phyloP scores from a whole-genome alignment of 2,329 filamentous ascomycete genomes.

The Colletotrichum abscissum region DNA sequence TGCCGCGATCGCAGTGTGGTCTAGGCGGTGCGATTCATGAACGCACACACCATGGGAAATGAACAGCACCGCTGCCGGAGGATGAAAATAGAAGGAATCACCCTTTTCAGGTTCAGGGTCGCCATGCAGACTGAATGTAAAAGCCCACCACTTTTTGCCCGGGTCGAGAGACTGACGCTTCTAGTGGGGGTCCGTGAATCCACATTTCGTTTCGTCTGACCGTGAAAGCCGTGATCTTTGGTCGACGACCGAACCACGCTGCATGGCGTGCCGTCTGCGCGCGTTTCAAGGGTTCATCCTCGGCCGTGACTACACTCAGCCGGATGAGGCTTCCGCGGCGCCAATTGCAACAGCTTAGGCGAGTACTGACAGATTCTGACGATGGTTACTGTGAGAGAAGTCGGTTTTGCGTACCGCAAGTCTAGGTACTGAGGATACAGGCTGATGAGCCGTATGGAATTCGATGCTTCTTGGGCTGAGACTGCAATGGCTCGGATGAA shows the following conservation, averaged over 20 bases:
- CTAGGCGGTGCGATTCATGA: not conserved
- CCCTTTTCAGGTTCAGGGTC: not conserved
- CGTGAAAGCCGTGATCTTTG: not conserved
- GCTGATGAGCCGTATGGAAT: conserved; percentile 9
- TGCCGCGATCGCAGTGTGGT: not conserved
- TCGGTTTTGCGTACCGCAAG: conserved; percentile 12
- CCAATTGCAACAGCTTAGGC: not conserved
- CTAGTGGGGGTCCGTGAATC: conserved; percentile 14
- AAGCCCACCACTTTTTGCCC: not conserved
- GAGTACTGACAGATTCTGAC: not conserved
- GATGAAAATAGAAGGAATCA: conserved; percentile 10
- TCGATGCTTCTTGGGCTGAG: not conserved
- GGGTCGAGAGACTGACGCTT: conserved; percentile 1
- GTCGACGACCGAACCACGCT: conserved; percentile 14
- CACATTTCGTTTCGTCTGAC: conserved; percentile 32
- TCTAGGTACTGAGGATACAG: not conserved
- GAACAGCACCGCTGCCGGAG: not conserved
- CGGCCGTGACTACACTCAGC: conserved; percentile 3
- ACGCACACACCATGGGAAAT: not conserved
- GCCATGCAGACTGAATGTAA: not conserved
- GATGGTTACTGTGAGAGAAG: not conserved
- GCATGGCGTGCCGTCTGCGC: conserved; percentile 14
- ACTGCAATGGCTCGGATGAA: conserved; percentile 19
- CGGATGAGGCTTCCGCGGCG: not conserved
- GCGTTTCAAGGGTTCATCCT: conserved; percentile 31